Conservation (phyloP, 495 filamentous ascomycete genomes). For the Penicillium cataractarum region DNA sequence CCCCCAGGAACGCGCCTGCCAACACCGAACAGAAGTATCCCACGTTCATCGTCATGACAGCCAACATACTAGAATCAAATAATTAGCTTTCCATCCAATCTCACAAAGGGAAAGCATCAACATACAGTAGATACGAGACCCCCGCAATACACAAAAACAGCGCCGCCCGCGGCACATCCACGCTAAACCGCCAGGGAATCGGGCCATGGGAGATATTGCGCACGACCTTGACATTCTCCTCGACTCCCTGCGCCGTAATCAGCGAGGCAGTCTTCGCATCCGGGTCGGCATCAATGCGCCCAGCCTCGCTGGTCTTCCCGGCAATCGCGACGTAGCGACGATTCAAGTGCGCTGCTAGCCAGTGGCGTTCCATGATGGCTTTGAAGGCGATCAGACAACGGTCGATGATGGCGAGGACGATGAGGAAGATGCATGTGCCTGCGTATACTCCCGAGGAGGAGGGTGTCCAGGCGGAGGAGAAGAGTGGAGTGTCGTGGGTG, state of each 20-base stretch:
- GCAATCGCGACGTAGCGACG: slow-evolving; percentile 76
- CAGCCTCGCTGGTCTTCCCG: slow-evolving; percentile 60
- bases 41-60: slow-evolving; percentile 97
- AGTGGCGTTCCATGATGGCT: slow-evolving; percentile 55
- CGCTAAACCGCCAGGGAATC: slow-evolving; percentile 73
- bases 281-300: slow-evolving; percentile 54
- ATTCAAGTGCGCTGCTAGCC: slow-evolving; percentile 66
- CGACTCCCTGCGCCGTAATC: slow-evolving; percentile 68
- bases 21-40: slow-evolving; percentile 94
- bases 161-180: slow-evolving; percentile 73
- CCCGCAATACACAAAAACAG: slow-evolving; percentile 71
- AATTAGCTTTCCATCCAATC: neutral
- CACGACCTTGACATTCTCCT: slow-evolving; percentile 75
- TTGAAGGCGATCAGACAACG: slow-evolving; percentile 72
- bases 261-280: slow-evolving; percentile 61
- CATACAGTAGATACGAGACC: slow-evolving; percentile 88
- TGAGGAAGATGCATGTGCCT: slow-evolving; percentile 85
- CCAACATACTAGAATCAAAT: slow-evolving; percentile 74
- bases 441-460: slow-evolving; percentile 68
- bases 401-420: slow-evolving; percentile 68
- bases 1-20: slow-evolving; percentile 80
- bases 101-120: slow-evolving; percentile 7
- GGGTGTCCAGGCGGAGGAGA: slow-evolving; percentile 74
- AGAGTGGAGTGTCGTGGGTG: slow-evolving; percentile 70
- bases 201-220: slow-evolving; percentile 47